Base-by-base conservation (phyloP, 257 asterid genomes). In the Nicotiana tabacum region DNA sequence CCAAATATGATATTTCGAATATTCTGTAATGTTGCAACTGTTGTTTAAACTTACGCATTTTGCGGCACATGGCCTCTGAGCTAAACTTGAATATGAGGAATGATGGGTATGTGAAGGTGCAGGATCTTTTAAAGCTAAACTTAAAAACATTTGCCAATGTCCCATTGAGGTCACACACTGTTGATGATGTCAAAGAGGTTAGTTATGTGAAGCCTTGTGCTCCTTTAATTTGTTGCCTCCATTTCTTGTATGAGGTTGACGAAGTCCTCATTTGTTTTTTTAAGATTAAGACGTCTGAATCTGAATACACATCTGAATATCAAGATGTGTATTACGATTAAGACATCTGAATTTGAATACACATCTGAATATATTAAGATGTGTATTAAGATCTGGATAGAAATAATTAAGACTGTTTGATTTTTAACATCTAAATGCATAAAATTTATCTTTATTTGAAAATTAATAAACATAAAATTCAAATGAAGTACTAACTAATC, bases 1-100 rank as follows among this genome's bases (percentile, higher is more conserved):
- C 6, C 46, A 6, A 74, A 27, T 24, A 0, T 3, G 43, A 13
- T 74, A 2, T 27, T 1, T 48, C 2, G 79, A 74, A 27, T 74
- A 46, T 74, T 48, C 8, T 27, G 8, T 27, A 27, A 24, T 48
- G 80, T 13, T 33, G 37, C 3, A 33, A 33, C 37, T 33, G 37
- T 33, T 51, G 46, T 27, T 76, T 51, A 76, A 48, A 66, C 78
- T 53, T 91, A 3, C 92, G 97, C 55, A 77, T 96, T 88, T 86
- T 94, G 87, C 93, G 98, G 83, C 99, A 94, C 85, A 91, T 90
- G 99, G 97, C 97, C 82, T 86, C 95, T 37, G 97, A 94, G 87
- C 85, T 94, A 89, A 94, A 89, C 58, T 85, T 96, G 88, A 90
- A 92, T 77, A 93, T 94, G 95, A 93, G 97, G 85, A 83, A 78